A percentile compares a stretch with the other conserved stretches of the same genome.
Evolutionary conservation across 2,329 filamentous ascomycete species (phyloP).

Genomic region (Volutella citrinella): DNA sequence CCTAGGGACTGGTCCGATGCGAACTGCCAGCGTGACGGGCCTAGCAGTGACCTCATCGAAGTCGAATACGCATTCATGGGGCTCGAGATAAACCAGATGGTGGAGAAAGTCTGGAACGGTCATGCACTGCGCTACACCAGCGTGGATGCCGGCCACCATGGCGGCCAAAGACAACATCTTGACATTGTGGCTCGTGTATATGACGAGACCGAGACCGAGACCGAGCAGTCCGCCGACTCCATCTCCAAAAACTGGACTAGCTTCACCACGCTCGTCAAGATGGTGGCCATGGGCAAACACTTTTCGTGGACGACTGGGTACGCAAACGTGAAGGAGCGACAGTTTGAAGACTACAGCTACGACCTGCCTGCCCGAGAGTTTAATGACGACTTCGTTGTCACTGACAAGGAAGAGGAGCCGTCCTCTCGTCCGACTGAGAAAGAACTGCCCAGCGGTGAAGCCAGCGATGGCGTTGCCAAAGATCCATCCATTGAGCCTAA

Average conservation of each 20-base stretch:
- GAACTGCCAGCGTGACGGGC: not conserved
- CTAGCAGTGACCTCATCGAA: conserved; percentile 8
- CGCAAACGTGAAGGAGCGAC: conserved; percentile 22
- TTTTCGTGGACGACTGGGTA: conserved; percentile 36
- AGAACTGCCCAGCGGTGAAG: no score
- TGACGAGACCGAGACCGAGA: not conserved
- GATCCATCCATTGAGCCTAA: no score
- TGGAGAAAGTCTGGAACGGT: conserved; percentile 39
- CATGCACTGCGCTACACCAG: conserved; percentile 50
- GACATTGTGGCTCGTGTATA: conserved; percentile 31
- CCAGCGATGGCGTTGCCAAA: no score
- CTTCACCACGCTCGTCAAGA: conserved; percentile 28
- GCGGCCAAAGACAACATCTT: conserved; percentile 50
- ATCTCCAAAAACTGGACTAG: conserved; percentile 5
- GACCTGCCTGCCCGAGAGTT: conserved; percentile 24
- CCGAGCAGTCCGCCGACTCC: no score
- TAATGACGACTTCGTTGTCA: conserved; percentile 21
- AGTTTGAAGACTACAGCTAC: conserved; percentile 25
- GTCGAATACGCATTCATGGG: conserved; percentile 44
- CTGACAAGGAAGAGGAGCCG: conserved; percentile 9
- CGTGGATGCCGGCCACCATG: conserved; percentile 50
- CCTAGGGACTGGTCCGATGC: conserved; percentile 9
- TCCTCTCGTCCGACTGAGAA: no score
- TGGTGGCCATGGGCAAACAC: conserved; percentile 27
- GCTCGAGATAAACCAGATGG: conserved; percentile 48